Evolutionary conservation across 202 grass and related monocot genomes (phyloP), one percentile per base, ranked within the genome.

Genomic region (Carex sylvatica): DNA sequence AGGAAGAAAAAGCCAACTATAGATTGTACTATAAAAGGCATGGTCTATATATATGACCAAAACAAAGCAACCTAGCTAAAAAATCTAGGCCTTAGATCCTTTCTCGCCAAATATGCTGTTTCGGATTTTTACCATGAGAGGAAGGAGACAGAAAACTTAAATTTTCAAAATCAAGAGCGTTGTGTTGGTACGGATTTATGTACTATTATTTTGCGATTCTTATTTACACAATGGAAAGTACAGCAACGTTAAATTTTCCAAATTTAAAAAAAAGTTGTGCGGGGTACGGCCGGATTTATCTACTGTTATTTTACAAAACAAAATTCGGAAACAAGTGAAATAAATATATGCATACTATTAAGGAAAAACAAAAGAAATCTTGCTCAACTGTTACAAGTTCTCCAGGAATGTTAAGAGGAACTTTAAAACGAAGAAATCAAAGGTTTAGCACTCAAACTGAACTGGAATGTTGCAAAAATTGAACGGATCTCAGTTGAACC

Each of bases 1-100:
- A 18, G 11, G 26, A 52, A 59, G 14, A 11, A 33, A 30, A 19
- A 28, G 38, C 16, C 20, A 11, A 58, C 28, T 77, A 47, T 59
- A 47, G 9, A 72, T 77, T 19, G 74, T 77, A 77, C 74, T 28
- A 59, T 20, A 77, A 58, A 77, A 58, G 74, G 74, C 58, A 77
- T 58, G 52, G 23, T 35, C 28, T 36, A 36, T n/a, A n/a, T n/a
- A n/a, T n/a, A n/a, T 36, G 28, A 58, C 74, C 74, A 19, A 76
- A 59, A 51, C 74, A 59, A 59, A 56, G 28, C 2, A 14, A 58
- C 28, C 52, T 35, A 23, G 28, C 28, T 28, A 28, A 28, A 30
- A 74, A 8, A 76, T 76, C 72, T 56, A 55, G 72, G 0, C 8
- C 51, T 33, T 76, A 9, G 51, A 75, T 75, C 3, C 54, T 74